Evolutionary conservation across 1,139 yeast species (phyloP).

Genomic region (Petasospora rhodanensis): DNA sequence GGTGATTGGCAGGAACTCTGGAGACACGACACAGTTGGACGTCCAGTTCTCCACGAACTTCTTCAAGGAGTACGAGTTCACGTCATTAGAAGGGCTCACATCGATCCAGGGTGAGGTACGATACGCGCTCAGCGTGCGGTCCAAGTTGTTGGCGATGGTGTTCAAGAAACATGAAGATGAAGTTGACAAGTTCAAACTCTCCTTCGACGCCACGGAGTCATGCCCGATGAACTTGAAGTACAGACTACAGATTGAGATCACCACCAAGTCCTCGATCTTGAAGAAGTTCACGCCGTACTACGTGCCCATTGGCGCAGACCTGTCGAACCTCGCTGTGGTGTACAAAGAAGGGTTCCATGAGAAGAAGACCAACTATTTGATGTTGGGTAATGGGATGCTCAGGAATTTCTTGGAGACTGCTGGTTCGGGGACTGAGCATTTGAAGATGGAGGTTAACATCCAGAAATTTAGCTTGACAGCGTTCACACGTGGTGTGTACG

Average conservation of each 20-base stretch:
- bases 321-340: constrained; percentile 34
- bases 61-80: constrained; percentile 35
- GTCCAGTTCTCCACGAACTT: constrained; percentile 33
- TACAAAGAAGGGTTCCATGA: constrained; percentile 36
- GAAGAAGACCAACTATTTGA: constrained; percentile 34
- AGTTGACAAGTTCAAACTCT: constrained; percentile 32
- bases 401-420: constrained; percentile 50
- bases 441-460: constrained; percentile 43
- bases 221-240: constrained; percentile 25
- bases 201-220: constrained; percentile 24
- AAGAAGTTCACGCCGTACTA: constrained; percentile 52
- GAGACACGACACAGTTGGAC: constrained; percentile 42
- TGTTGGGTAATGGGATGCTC: constrained; percentile 40
- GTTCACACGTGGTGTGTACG: constrained; percentile 43
- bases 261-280: constrained; percentile 44
- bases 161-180: constrained; percentile 47
- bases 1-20: constrained; percentile 38
- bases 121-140: constrained; percentile 44
- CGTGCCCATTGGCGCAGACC: constrained; percentile 40
- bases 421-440: constrained; percentile 46
- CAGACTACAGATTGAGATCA: constrained; percentile 44
- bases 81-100: constrained; percentile 29
- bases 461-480: constrained; percentile 46
- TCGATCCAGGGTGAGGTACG: constrained; percentile 10
- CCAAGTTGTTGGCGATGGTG: constrained; percentile 45